Conservation (phyloP, 441 rosid species). For the Geranium incanum region DNA sequence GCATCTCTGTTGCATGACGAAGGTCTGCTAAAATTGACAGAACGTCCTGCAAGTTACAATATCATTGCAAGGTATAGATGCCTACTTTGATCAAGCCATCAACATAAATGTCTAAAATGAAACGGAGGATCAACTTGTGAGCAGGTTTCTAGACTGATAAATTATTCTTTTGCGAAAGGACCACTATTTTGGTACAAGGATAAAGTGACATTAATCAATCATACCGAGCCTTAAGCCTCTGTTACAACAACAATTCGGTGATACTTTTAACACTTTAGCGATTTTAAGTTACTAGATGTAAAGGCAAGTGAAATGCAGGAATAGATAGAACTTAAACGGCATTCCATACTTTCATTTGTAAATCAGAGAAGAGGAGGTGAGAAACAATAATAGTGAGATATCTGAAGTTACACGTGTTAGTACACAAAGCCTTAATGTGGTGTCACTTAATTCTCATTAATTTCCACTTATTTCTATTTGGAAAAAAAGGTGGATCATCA, state of each 20-base stretch:
- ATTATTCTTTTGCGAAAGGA: neutral
- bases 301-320: neutral
- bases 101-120: neutral
- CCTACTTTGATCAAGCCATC: neutral
- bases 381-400: neutral
- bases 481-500: too few relatives aligned
- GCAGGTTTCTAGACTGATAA: neutral
- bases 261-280: neutral
- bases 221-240: conserved; percentile 3
- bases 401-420: neutral
- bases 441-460: neutral
- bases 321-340: neutral
- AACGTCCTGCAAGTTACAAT: conserved; percentile 52
- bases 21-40: conserved; percentile 75
- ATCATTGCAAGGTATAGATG: neutral
- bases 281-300: neutral
- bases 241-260: neutral
- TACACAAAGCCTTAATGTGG: neutral
- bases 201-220: conserved; percentile 1
- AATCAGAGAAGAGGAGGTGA: conserved; percentile 2
- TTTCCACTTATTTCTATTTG: neutral
- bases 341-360: neutral
- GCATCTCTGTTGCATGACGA: conserved; percentile 73
- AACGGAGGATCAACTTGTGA: neutral
- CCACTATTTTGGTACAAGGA: neutral